Evolutionary conservation across 2,329 filamentous ascomycete genomes (phyloP).

Genomic region (Trichophyton equinum): DNA sequence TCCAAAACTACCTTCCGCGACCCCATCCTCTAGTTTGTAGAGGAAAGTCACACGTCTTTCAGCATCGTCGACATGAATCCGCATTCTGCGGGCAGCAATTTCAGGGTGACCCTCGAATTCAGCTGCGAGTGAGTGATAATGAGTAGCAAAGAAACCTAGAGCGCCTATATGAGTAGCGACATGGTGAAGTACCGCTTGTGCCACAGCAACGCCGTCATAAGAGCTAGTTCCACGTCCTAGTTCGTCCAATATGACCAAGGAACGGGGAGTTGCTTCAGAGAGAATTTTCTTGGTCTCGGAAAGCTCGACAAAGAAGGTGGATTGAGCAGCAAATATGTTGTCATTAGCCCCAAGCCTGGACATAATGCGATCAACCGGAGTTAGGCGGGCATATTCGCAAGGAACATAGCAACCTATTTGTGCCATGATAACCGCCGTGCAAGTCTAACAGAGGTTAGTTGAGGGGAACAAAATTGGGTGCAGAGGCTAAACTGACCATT

Average conservation of each 20-base stretch:
- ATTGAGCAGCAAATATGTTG: constrained; percentile 97
- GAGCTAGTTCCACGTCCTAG: constrained; percentile 87
- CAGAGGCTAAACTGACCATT: constrained; percentile 51
- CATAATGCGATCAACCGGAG: constrained; percentile 95
- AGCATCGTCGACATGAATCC: constrained; percentile 79
- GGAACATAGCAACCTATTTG: constrained; percentile 92
- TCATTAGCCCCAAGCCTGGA: constrained; percentile 93
- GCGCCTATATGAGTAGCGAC: constrained; percentile 87
- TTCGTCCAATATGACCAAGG: constrained; percentile 92
- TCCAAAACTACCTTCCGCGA: constrained; percentile 91
- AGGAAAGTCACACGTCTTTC: constrained; percentile 86
- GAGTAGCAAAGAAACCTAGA: constrained; percentile 91
- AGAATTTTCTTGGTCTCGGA: constrained; percentile 98
- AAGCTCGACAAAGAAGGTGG: constrained; percentile 94
- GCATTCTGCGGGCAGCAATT: constrained; percentile 77
- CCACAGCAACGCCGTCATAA: constrained; percentile 92
- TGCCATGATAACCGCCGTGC: constrained; percentile 91
- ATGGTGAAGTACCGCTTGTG: constrained; percentile 93
- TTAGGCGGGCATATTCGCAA: constrained; percentile 66
- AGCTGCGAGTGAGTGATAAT: constrained; percentile 85
- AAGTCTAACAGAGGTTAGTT: constrained; percentile 47
- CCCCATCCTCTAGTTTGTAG: constrained; percentile 84
- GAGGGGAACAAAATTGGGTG: background rate
- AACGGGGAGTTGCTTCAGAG: constrained; percentile 82
- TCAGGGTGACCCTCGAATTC: constrained; percentile 88